Base-by-base conservation (phyloP, 257 asterid species). In the Capsicum rhomboideum region DNA sequence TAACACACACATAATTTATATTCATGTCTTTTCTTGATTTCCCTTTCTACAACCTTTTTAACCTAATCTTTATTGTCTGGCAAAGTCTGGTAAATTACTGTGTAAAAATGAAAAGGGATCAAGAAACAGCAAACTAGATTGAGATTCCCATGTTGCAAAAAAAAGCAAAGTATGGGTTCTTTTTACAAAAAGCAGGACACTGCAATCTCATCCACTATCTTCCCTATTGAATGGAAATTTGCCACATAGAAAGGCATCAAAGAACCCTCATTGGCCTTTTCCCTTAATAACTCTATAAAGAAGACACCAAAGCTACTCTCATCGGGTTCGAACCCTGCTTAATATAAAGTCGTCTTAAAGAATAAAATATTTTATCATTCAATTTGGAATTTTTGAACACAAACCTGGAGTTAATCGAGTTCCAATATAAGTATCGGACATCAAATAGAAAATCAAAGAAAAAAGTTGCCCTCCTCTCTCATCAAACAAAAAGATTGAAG, bases 201-300 rank as follows among this genome's bases (percentile, higher is more conserved):
- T 84, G 79, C 82, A 75, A 85, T 83, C 82, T 56, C 81, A 46
- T 72, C 90, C 93, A 89, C 90, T 86, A 82, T 69, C 89, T 89
- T 84, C 66, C 63, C 80, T 74, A 34, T 23, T 59, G 88, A 90
- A 87, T 88, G 49, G 85, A 86, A 87, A 72, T 83, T 89, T 6
- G 94, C 86, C 94, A 91, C 92, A 84, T 83, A 78, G n/a, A 75
- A 75, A 75, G 26, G 61, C n/a, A 75, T 49, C 42, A 63, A 63
- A 63, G 42, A 26, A 26, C 71, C 42, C 71, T 5, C n/a, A 75
- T 53, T 75, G 37, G 9, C 55, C 23, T 49, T 4, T 10, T 21
- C 29, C 52, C 31, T 26, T 74, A 56, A 0, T 53, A 10, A 31
- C 77, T 20, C 50, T 7, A 10, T 74, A 74, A 74, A 74, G 74